Evolutionary conservation across 768 basidiomycete genomes (phyloP), one percentile per base, ranked within the genome.

Genomic region (Scleroderma citrinum): DNA sequence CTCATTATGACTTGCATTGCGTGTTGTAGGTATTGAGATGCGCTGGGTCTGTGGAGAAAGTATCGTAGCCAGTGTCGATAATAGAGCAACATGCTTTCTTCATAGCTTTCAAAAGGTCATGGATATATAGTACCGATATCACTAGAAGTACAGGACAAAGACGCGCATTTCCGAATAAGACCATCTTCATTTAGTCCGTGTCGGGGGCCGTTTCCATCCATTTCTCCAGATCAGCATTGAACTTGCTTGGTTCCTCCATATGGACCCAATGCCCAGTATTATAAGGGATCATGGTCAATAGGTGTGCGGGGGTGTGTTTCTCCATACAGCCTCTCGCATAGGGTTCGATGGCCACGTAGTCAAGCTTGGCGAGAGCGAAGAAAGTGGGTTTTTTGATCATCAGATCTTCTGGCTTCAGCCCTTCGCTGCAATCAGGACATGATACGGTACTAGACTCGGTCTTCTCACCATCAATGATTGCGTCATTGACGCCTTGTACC

Each of bases 241-340:
- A 54, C 35, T 62, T 59, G 19, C 68, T 64, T 0, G 68, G 57
- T 23, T 55, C 59, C 44, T 69, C 68, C 52, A 74, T 46, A 3
- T 62, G 61, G 8, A 62, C 53, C 69, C 71, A 76, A 47, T 76
- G 74, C 2, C 67, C 69, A 3, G 61, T 55, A 29, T 71, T 66
- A 24, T 70, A 67, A 44, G 67, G 67, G 46, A 52, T 59, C 7
- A 64, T 50, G 10, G 66, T 67, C 39, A 64, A 42, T 24, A 47
- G n/a, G 14, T 47, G 21, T 57, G 47, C 35, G 31, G 52, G 51
- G 7, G 65, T 62, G 49, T 62, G 59, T 47, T 63, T 54, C 48
- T 62, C 48, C 11, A 69, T 63, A 26, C 46, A 46, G 24, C 55
- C 19, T 29, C 55, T 53, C 24, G 57, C 61, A 26, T 60, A 56